Conservation (phyloP, 2,329 filamentous ascomycete genomes). For the Fusarium chlamydosporum region DNA sequence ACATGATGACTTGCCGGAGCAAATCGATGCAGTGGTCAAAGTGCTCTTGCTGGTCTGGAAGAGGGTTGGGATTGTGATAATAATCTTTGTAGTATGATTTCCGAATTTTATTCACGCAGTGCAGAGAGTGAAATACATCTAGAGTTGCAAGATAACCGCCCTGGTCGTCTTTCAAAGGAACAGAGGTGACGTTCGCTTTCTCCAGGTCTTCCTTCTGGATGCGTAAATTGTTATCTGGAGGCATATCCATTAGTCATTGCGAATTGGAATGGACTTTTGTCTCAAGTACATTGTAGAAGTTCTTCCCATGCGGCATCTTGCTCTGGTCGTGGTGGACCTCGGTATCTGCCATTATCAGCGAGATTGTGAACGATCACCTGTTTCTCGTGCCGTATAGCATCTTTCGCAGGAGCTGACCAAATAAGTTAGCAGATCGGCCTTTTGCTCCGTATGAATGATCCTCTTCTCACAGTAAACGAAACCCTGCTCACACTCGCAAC, state of each 20-base stretch:
- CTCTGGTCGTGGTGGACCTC: constrained; percentile 17
- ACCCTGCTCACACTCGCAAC: neutral
- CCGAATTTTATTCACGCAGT: constrained; percentile 16
- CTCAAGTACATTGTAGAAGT: constrained; percentile 2
- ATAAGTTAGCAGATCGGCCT: neutral
- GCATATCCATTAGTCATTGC: too few species aligned
- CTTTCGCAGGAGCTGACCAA: neutral
- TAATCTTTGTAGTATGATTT: constrained; percentile 15
- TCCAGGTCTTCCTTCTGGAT: constrained; percentile 7
- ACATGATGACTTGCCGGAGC: constrained; percentile 19
- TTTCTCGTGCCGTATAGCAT: constrained; percentile 2
- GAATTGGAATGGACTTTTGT: too few species aligned
- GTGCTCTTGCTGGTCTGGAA: constrained; percentile 15
- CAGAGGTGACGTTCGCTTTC: constrained; percentile 15
- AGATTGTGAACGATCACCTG: constrained; percentile 10
- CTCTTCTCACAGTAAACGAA: constrained; percentile 2
- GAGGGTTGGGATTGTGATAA: constrained; percentile 19
- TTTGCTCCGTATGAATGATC: neutral
- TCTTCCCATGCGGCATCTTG: constrained; percentile 18
- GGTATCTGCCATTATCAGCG: constrained; percentile 11
- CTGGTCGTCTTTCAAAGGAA: constrained; percentile 1
- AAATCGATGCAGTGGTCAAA: constrained; percentile 22
- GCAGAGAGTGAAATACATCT: constrained; percentile 17
- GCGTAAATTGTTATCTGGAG: constrained; percentile 4
- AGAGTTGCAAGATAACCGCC: constrained; percentile 17